Evolutionary conservation across 148 eudicot species (phyloP), one percentile per base, ranked within the genome.

Genomic region (Rhododendron simsii): DNA sequence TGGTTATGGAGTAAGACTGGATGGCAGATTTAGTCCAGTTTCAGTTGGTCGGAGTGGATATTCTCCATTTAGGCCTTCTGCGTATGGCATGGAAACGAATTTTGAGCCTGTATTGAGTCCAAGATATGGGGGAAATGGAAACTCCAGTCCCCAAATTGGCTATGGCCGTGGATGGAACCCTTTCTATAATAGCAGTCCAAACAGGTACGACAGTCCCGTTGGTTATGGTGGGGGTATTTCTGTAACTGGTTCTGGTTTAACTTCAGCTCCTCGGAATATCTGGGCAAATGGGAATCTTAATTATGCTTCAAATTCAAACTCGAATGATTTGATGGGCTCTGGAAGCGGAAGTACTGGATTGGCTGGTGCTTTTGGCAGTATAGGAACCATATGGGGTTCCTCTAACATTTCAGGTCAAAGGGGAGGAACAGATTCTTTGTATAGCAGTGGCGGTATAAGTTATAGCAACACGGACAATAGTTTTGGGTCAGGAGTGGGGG

Each of bases 331-430:
- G 87, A 50, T 88, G 84, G 90, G 89, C 26, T 89, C 92, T 28
- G 94, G 92, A 83, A 88, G 50, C 81, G 92, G 87, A n/a, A 91
- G 85, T 69, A 53, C 90, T 73, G 88, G 89, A 23, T 80, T 89
- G 85, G 85, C 78, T 48, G 89, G 89, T 85, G 65, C 90, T 87
- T 90, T 91, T 83, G 93, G 90, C 65, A 90, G 71, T 84, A 86
- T 87, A 79, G 95, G 93, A 84, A 89, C 91, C 83, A 93, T 93
- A 76, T 95, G 99, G 98, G 94, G 95, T 69, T 85, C 96, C 78
- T 92, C 94, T 65, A 90, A 91, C 63, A 51, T 85, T 78, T 87
- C 91, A 47, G 88, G 86, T 89, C 93, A 90, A 88, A 89, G 88
- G 81, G 89, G 92, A 76, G 91, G 90, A 30, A 88, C 81, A 81